phyloP scores from a whole-genome alignment of 257 asterid species.

The Solanum chaucha region DNA sequence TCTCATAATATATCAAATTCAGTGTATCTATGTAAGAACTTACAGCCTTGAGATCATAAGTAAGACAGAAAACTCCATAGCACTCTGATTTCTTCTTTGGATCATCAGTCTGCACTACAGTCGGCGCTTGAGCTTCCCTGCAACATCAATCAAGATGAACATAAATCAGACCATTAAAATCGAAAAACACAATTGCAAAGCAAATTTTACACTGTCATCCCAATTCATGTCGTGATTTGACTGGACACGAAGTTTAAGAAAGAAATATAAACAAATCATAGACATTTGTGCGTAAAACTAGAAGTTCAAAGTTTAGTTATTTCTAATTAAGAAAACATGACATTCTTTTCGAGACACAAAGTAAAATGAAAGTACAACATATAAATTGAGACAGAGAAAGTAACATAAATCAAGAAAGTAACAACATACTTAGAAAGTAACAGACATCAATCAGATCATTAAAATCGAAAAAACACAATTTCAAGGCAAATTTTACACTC shows the following conservation, averaged over 20 bases:
- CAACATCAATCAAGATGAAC: background rate
- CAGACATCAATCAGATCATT: background rate
- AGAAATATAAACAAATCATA: background rate
- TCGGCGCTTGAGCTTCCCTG: constrained; percentile 79
- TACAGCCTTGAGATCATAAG: constrained; percentile 96
- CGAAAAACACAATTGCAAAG: background rate
- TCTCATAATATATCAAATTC: background rate
- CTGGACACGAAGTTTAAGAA: background rate
- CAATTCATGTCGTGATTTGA: background rate
- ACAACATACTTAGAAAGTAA: constrained; percentile 40
- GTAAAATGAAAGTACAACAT: background rate
- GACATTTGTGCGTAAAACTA: background rate
- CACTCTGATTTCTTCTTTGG: constrained; percentile 72
- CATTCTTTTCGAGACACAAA: background rate
- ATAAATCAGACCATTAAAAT: background rate
- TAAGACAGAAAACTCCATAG: constrained; percentile 89
- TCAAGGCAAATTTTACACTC: background rate
- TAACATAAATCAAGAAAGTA: too few species aligned
- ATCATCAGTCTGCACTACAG: constrained; percentile 48
- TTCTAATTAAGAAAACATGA: background rate
- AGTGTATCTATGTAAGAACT: constrained; percentile 10
- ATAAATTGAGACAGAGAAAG: background rate
- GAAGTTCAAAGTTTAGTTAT: background rate
- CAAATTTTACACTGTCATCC: background rate
- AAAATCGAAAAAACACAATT: background rate